Evolutionary conservation across 169 alveolate species (phyloP).

Genomic region (Eimeria acervulina): DNA sequence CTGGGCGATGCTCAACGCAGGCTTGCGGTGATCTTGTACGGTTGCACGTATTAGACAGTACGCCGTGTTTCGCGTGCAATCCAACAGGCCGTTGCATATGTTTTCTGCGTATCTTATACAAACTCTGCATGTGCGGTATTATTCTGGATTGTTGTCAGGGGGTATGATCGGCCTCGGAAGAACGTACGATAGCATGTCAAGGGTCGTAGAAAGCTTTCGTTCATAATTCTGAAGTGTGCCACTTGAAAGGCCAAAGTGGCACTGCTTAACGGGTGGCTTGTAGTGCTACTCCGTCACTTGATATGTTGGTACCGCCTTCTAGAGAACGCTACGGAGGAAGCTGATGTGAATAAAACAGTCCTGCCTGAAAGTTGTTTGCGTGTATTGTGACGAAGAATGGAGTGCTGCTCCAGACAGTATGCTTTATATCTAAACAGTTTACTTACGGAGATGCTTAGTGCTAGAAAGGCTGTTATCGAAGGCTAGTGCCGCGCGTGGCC

Average conservation of each 20-base stretch:
- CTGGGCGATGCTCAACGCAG: background rate
- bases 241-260: background rate
- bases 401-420: background rate
- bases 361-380: no score
- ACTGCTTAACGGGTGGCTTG: background rate
- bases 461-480: background rate
- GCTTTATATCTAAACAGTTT: background rate
- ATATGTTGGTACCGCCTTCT: background rate
- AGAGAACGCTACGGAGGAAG: background rate
- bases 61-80: background rate
- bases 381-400: background rate
- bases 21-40: no score
- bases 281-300: background rate
- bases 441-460: background rate
- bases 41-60: background rate
- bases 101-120: background rate
- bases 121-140: background rate
- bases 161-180: background rate
- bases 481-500: background rate
- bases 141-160: background rate
- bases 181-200: background rate
- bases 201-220: background rate
- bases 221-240: background rate
- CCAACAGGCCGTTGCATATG: background rate
- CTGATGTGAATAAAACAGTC: background rate